Percentiles rank a stretch among this genome's conserved stretches.
Evolutionary conservation across 805 yeast genomes (phyloP).

Genomic region (Tetrapisispora taiwanensis): DNA sequence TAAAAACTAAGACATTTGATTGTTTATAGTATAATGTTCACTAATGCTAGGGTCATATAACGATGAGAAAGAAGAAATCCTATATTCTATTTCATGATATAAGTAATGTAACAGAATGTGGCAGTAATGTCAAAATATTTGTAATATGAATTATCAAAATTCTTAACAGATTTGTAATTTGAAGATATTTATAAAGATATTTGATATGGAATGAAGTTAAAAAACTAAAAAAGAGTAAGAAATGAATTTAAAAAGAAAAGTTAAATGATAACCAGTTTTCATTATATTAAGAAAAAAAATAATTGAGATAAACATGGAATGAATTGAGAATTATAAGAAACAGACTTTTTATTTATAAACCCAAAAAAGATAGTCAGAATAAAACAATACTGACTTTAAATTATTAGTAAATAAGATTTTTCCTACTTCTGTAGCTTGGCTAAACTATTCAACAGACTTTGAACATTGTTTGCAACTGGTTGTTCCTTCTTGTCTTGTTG

Average conservation of each 20-base stretch:
- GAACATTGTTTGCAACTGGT: constrained; percentile 27
- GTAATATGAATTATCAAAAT: background rate
- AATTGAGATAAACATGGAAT: background rate
- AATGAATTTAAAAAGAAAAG: background rate
- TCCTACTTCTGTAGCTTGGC: constrained; percentile 29
- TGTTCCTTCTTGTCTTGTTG: constrained; percentile 16
- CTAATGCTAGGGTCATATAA: no score
- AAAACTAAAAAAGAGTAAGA: background rate
- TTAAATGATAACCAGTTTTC: background rate
- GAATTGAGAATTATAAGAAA: background rate
- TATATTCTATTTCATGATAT: no score
- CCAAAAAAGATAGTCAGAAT: no score
- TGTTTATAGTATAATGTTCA: no score
- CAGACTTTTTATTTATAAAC: background rate
- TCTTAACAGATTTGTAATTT: background rate
- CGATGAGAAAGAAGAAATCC: no score
- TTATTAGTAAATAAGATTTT: no score
- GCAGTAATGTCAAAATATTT: no score
- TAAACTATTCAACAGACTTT: constrained; percentile 31
- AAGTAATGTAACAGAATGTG: no score
- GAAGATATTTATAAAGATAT: background rate
- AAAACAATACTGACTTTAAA: no score
- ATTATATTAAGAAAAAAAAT: background rate
- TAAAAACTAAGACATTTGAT: no score
- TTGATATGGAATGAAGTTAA: background rate